Evolutionary conservation across 257 asterid species (phyloP), one percentile per base, ranked within the genome.

Genomic region (Solanum chmielewskii): DNA sequence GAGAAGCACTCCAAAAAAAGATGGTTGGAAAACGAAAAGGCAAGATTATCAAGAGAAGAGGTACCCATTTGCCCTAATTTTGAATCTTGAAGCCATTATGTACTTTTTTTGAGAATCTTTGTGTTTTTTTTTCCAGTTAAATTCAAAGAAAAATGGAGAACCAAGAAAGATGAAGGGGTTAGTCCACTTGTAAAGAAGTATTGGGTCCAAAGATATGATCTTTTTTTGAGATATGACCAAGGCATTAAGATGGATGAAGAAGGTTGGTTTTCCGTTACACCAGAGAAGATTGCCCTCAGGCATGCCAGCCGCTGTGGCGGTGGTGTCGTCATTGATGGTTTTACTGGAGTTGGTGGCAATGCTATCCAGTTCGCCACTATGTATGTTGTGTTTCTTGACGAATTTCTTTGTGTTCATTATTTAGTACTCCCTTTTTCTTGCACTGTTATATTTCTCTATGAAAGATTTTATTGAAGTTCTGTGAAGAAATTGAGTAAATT

Each of bases 201-300:
- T 78, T 95, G 98, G 98, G 49, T 86, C 75, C 98, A 94, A 73
- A 91, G 99, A 39, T 95, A 95, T 86, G 93, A 93, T 89, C 98
- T 96, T 59, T 96, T 95, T 89, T 86, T 93, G 60, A 94, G 88
- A 83, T 96, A 93, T 78, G 98, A 96, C 62, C 86, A 86, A 56
- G 99, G 99, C 64, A 90, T 96, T 84, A 85, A 83, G 86, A 23
- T 96, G 93, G 99, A 96, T 33, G 99, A 96, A 90, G 95, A 96
- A 90, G 98, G 99, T 31, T 96, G 99, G 99, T 96, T 92, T 90
- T 96, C 99, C 85, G 99, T 94, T 88, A 96, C 99, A 74, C 98
- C 98, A 81, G 99, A 96, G 90, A 91, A 88, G 88, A 92, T 96
- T 47, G 98, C 99, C 71, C 91, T 89, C 88, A n/a, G 91, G 29